Evolutionary conservation across 106 monocot species (phyloP).

Genomic region (Dendrobium huoshanense): DNA sequence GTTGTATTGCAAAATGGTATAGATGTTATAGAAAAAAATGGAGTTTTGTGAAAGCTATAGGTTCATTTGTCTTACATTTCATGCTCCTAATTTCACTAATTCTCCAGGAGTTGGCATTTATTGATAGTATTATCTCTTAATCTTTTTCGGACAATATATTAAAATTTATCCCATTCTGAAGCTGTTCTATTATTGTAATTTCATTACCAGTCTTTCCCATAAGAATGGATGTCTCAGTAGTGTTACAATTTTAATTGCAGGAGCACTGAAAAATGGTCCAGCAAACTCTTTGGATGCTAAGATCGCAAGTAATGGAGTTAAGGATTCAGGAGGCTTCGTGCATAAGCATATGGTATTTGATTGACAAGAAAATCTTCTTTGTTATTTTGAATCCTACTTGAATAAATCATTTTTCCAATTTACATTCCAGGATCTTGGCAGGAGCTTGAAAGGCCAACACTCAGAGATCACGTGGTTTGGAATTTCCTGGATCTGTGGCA

Average conservation of each 20-base stretch:
- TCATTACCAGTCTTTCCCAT: background rate
- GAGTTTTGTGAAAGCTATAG: background rate
- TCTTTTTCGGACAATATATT: background rate
- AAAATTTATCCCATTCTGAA: background rate
- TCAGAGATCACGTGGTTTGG: conserved; percentile 78
- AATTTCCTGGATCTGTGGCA: conserved; percentile 65
- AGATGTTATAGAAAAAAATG: background rate
- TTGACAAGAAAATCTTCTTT: background rate
- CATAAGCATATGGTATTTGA: conserved; percentile 32
- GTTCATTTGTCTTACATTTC: background rate
- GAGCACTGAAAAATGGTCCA: conserved; percentile 11
- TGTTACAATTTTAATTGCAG: conserved; percentile 16
- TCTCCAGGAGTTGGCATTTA: background rate
- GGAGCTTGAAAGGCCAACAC: conserved; percentile 23
- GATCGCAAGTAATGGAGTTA: conserved; percentile 21
- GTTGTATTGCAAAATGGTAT: background rate
- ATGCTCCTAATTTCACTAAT: background rate
- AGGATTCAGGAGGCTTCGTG: conserved; percentile 29
- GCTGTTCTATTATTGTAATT: background rate
- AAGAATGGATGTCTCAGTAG: background rate
- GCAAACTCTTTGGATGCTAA: conserved; percentile 14
- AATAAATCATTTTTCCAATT: background rate
- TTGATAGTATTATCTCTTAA: background rate
- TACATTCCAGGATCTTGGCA: conserved; percentile 34
- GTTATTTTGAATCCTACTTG: background rate